Evolutionary conservation across 1,284 basidiomycete genomes (phyloP), one percentile per base, ranked within the genome.

Genomic region (Cutaneotrichosporon spelunceum): DNA sequence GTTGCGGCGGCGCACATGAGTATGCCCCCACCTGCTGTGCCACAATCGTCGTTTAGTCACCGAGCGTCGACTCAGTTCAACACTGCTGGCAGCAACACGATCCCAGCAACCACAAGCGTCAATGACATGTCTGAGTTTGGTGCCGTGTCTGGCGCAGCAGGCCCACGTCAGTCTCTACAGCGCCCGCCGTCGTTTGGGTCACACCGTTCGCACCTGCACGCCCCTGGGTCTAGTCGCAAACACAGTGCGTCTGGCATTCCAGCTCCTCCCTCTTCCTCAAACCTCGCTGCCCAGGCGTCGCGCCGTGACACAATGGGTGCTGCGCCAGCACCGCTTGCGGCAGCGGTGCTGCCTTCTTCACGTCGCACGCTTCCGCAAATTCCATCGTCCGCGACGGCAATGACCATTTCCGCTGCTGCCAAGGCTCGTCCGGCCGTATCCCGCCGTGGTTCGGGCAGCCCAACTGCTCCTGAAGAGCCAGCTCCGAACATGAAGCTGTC

Each of bases 341-440:
- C 0, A 5, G 29, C 29, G 9, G 34, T 23, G 14, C 16, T 53
- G 23, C 70, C 76, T 7, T 63, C 70, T 3, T 75, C 84, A 29
- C 85, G 87, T 64, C 86, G 90, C 33, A 87, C 89, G 70, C 81
- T 86, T 26, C 83, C 86, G 50, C 81, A 64, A 44, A 55, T 68
- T 7, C 73, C 77, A 0, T 74, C 77, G 2, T 70, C 72, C 2
- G 69, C 71, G 0, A 73, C 74, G 0, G 72, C 72, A 19, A 70
- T 74, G 66, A 77, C 73, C 6, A 64, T 72, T 6, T 76, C 78
- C 0, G 70, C 76, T 1, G 66, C 66, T 10, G 75, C 75, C 42
- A 78, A 77, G 61, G 63, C 63, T 13, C 66, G 66, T 2, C 66
- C 70, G 1, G 44, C 59, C 3, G 58, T 61, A 5, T 29, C 56